A percentile compares a stretch with the other conserved stretches of the same genome.
Evolutionary conservation across 768 basidiomycete genomes (phyloP).

Genomic region (Kwoniella sp.): DNA sequence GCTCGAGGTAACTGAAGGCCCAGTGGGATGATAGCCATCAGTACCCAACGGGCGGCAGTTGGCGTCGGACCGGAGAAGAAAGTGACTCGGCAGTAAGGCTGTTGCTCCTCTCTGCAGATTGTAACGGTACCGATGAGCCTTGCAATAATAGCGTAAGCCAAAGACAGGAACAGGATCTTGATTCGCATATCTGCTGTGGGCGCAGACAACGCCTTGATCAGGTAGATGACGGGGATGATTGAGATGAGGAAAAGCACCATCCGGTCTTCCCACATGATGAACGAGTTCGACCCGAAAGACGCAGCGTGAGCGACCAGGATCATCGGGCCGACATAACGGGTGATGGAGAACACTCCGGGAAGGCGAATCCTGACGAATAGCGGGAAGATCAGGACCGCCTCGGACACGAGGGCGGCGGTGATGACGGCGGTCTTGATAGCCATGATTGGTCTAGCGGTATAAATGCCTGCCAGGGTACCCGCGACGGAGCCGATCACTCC

Average conservation of each 20-base stretch:
- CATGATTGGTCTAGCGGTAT: constrained; percentile 18
- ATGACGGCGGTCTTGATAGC: constrained; percentile 42
- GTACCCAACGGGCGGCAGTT: constrained; percentile 60
- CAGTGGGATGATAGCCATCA: constrained; percentile 59
- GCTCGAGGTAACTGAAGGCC: constrained; percentile 60
- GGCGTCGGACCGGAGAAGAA: constrained; percentile 75
- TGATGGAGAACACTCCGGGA: constrained; percentile 15
- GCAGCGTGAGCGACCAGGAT: constrained; percentile 60
- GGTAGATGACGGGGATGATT: constrained; percentile 57
- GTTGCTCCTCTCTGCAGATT: constrained; percentile 90
- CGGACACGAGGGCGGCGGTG: constrained; percentile 32
- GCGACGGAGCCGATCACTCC: constrained; percentile 56
- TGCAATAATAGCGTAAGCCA: constrained; percentile 63
- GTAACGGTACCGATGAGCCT: constrained; percentile 77
- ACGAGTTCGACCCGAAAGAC: constrained; percentile 87
- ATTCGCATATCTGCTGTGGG: constrained; percentile 65
- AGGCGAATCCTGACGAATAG: constrained; percentile 9
- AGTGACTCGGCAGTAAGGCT: constrained; percentile 80
- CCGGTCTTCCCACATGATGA: constrained; percentile 95
- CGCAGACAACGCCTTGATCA: constrained; percentile 63
- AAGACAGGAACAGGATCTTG: constrained; percentile 70
- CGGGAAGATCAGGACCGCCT: constrained; percentile 23
- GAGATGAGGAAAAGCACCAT: constrained; percentile 69
- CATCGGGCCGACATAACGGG: constrained; percentile 40
- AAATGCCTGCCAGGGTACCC: constrained; percentile 47